Base-by-base conservation (phyloP, 768 basidiomycete genomes). In the Suillus americanus region DNA sequence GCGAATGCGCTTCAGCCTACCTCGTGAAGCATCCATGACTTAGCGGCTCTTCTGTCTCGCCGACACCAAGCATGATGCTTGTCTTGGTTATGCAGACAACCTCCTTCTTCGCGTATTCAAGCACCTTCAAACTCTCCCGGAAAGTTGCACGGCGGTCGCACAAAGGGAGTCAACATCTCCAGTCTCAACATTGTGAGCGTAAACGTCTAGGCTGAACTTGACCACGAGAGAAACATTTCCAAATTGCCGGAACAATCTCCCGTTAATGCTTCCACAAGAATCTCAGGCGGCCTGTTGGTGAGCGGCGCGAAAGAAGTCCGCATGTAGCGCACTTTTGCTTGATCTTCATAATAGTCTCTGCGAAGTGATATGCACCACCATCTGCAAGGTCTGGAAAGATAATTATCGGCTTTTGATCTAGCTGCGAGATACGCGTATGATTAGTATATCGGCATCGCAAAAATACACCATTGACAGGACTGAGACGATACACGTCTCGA, bases 41-140 rank as follows among this genome's bases (percentile, higher is more conserved):
- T 99, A 30, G 28, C 28, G 28, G 92, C 6, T 91, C 88, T 48
- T 88, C 86, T 45, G 83, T 86, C 81, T 99, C 97, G 12, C 97
- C 97, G 1, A 99, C 89, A 64, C 97, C 97, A 54, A 99, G 87
- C 97, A 99, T 99, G 64, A 99, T 90, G 72, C 95, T 97, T 12
- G 95, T 98, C 82, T 99, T 99, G 10, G 97, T 99, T 62, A 99
- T 84, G 55, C 86, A 85, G 3, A 92, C 93, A 7, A 91, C 93
- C 65, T 89, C 83, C 65, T 85, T 85, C 80, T 97, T 96, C 16
- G 94, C 94, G 60, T 88, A 88, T 73, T 91, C 83, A 1, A 97
- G 81, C 4, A 33, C 33, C 3, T 33, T 33, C 33, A 78, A 75
- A n/a, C 89, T 95, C 77, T 90, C 91, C 51, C 91, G 81, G 80